Evolutionary conservation across 2,329 filamentous ascomycete genomes (phyloP).

Genomic region (Sordariomycetes sp.): DNA sequence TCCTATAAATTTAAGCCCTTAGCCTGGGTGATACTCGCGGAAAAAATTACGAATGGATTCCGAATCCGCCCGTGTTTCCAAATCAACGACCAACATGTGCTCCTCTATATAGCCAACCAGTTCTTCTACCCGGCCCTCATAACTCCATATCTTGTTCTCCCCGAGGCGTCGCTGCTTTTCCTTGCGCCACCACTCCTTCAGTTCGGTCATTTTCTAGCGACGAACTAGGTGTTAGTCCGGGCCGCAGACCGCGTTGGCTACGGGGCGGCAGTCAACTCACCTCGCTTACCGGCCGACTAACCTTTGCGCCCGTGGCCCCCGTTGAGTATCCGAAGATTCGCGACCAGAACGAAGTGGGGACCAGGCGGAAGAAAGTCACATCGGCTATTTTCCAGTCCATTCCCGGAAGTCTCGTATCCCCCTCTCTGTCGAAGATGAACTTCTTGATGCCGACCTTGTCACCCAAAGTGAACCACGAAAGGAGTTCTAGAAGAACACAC

Average conservation of each 20-base stretch:
- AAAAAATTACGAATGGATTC: background rate
- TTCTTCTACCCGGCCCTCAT: background rate
- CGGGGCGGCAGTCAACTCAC: too few species aligned
- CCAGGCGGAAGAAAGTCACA: background rate
- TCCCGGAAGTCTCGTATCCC: background rate
- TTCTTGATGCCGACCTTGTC: background rate
- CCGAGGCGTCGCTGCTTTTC: background rate
- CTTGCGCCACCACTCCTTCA: background rate
- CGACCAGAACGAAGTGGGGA: background rate
- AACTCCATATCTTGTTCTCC: background rate
- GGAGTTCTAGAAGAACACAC: background rate
- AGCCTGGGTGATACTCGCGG: background rate
- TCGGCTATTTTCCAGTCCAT: background rate
- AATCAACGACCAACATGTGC: background rate
- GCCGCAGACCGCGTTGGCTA: too few species aligned
- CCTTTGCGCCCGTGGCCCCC: background rate
- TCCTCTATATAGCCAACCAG: background rate
- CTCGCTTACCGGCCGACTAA: background rate
- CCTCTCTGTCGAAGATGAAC: background rate
- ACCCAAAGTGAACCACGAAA: background rate
- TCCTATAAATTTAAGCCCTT: too few species aligned
- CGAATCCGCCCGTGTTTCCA: background rate
- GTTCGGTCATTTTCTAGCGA: background rate
- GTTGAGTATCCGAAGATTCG: background rate
- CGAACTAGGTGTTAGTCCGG: too few species aligned